These are phyloP conservation scores for Eucalyptus decipiens DNA, from an alignment of 345 rosid genomes.

Conservation along the genomic window DNA sequence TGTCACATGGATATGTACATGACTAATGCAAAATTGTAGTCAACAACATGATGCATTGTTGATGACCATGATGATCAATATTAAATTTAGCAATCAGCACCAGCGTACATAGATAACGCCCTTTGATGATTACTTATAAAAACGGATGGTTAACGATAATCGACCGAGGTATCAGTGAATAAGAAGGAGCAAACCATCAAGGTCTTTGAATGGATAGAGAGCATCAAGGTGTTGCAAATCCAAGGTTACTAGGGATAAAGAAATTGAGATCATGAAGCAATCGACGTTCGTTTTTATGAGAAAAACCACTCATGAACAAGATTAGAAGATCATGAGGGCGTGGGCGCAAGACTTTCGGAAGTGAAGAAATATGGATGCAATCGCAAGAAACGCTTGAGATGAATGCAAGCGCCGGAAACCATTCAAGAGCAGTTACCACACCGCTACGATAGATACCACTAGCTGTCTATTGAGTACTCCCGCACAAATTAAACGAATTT, in stretches of 20 bases:
- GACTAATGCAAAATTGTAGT: not conserved
- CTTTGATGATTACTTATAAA: not conserved
- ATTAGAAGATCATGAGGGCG: too few relatives aligned
- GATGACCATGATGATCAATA: not conserved
- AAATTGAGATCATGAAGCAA: not conserved
- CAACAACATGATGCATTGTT: not conserved
- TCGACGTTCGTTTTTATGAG: too few relatives aligned
- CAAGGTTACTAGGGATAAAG: not conserved
- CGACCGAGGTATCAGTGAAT: not conserved
- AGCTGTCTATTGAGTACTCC: too few relatives aligned
- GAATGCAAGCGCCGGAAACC: not conserved
- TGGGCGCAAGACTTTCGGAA: not conserved
- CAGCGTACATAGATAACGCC: not conserved
- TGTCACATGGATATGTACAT: not conserved
- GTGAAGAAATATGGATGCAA: not conserved
- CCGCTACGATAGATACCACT: too few relatives aligned
- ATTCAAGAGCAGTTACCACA: not conserved
- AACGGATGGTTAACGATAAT: too few relatives aligned
- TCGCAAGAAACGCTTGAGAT: too few relatives aligned
- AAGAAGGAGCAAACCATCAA: not conserved
- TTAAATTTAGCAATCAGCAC: not conserved
- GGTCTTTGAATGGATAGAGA: not conserved
- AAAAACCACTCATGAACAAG: not conserved
- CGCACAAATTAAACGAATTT: too few relatives aligned
- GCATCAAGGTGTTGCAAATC: not conserved